Evolutionary conservation across 352 stramenopile genomes (phyloP), one percentile per base, ranked within the genome.

Genomic region (Phytophthora cryptogea): DNA sequence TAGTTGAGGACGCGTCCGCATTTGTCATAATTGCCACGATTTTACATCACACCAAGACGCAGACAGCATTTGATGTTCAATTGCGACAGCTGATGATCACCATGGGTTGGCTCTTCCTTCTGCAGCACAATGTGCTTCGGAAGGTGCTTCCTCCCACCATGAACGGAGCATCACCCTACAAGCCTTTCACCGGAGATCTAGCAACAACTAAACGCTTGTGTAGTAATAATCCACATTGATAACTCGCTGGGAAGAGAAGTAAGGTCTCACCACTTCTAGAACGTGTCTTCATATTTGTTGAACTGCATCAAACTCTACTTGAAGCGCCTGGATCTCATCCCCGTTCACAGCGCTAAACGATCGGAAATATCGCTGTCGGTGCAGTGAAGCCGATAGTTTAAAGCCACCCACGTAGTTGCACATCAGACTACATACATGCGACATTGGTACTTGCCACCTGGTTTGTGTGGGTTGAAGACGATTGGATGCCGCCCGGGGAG

Each of bases 161-260:
- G 45, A 8, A 70, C 41, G 1, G 58, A 68, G 9, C 60, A 57
- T 17, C 60, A 16, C 5, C 36, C 51, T 68, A 69, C 3, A 74
- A 28, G 3, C 57, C 57, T 23, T 65, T 62, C 1, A 14, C n/a
- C 52, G 39, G 1, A 74, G 23, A 23, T 39, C 42, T 3, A 60
- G 14, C 1, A 74, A 51, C 8, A 74, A 45, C 30, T 63, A 45
- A 31, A 70, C 45, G 9, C 55, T 70, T 5, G 60, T 74, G 42
- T 70, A 70, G 57, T 50, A 74, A 51, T 74, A 68, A 48, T 74
- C 66, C 8, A 43, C 59, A 31, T 70, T 63, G 45, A 74, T 44
- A 10, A 70, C 49, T 2, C 66, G 43, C 2, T 43, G 46, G 1
- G 50, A 55, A 20, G 31, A 26, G 40, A 65, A 53, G 31, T 65